phyloP scores from a whole-genome alignment of 1,139 yeast species.

The Suhomyces anneliseae region DNA sequence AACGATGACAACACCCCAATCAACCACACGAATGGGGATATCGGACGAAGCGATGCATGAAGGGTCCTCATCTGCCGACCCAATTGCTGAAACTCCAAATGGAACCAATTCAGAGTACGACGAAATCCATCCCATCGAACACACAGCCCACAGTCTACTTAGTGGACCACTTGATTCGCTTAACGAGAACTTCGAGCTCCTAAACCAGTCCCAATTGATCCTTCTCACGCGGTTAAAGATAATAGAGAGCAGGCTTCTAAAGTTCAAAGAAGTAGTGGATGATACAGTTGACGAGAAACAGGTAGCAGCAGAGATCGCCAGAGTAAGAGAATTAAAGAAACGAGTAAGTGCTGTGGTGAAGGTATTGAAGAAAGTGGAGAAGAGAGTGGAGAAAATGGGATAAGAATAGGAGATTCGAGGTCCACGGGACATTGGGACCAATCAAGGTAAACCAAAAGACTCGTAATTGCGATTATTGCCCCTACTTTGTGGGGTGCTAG shows the following conservation, averaged over 20 bases:
- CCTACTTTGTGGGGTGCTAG: no score
- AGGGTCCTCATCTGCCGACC: no score
- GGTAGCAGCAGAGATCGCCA: constrained; percentile 26
- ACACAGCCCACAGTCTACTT: constrained; percentile 54
- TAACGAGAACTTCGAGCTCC: constrained; percentile 50
- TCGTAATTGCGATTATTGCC: no score
- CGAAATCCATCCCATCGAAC: constrained; percentile 54
- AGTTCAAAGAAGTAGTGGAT: constrained; percentile 22
- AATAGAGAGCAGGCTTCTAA: constrained; percentile 37
- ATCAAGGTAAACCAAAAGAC: not conserved
- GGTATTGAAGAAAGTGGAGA: constrained; percentile 37
- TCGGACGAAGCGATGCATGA: no score
- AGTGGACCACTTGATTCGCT: constrained; percentile 54
- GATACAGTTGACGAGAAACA: constrained; percentile 14
- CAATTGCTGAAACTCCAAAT: not conserved
- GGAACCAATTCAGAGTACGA: constrained; percentile 2
- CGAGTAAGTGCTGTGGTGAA: constrained; percentile 32
- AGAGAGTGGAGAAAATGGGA: constrained; percentile 19
- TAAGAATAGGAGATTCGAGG: no score
- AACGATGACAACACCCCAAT: no score
- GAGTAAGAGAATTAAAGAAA: constrained; percentile 34
- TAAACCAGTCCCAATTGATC: constrained; percentile 58
- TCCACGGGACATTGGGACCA: not conserved
- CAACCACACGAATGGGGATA: no score
- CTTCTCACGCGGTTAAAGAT: constrained; percentile 48